Percentiles rank a stretch among this genome's conserved stretches.
Evolutionary conservation across 495 filamentous ascomycete genomes (phyloP).

Genomic region (Rhizodiscina lignyota): DNA sequence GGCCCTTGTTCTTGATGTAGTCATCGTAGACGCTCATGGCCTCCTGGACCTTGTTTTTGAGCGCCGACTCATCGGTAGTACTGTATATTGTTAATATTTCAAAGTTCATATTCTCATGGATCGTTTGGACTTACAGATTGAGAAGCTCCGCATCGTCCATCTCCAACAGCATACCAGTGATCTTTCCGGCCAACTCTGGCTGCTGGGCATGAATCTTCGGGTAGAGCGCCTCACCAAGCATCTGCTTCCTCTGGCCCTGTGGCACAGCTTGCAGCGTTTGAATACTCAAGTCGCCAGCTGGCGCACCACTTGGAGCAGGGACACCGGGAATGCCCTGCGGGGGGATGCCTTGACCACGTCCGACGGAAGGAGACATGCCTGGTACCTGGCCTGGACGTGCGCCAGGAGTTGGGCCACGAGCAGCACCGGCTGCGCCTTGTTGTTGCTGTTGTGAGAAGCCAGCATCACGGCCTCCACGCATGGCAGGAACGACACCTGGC

Average conservation of each 20-base stretch:
- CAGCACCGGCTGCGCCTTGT: conserved; percentile 2
- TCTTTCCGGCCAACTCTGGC: conserved; percentile 93
- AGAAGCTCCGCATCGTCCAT: conserved; percentile 94
- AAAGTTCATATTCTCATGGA: conserved; percentile 3
- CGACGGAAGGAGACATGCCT: conserved; percentile 10
- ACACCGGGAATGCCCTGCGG: neutral
- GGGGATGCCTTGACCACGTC: conserved; percentile 29
- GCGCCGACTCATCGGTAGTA: conserved; percentile 74
- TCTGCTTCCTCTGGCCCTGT: conserved; percentile 79
- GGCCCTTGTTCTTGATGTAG: conserved; percentile 75
- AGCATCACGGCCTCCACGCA: conserved; percentile 43
- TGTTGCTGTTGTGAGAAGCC: conserved; percentile 5
- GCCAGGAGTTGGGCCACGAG: conserved; percentile 6
- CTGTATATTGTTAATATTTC: conserved; percentile 32
- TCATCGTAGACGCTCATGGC: conserved; percentile 94
- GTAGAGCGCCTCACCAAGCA: conserved; percentile 92
- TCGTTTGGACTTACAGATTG: conserved; percentile 62
- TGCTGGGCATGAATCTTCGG: conserved; percentile 91
- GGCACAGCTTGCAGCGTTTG: conserved; percentile 36
- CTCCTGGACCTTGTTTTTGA: conserved; percentile 90
- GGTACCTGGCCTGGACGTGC: conserved; percentile 9
- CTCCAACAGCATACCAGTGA: conserved; percentile 98
- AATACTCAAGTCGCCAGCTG: conserved; percentile 15
- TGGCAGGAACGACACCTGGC: conserved; percentile 39
- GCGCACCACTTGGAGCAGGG: conserved; percentile 2